Conservation (phyloP, 805 yeast genomes). For the Saccharomycopsis sp. region DNA sequence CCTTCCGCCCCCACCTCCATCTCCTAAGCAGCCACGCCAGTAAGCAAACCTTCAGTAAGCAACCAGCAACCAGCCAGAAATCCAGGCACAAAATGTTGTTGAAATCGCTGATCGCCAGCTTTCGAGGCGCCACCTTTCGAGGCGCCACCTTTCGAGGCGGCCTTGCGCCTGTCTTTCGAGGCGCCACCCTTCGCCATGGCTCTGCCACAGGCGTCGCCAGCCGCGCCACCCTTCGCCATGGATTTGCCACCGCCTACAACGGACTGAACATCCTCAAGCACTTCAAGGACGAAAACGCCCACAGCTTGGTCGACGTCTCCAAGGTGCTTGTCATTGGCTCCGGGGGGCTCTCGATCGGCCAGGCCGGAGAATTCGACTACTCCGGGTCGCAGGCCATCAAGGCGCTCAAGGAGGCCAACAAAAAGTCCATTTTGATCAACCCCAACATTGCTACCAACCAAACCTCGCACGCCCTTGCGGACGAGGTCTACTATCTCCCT, state of each 20-base stretch:
- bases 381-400: conserved; percentile 97
- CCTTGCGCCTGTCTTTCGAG: background rate
- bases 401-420: conserved; percentile 87
- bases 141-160: background rate
- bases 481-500: conserved; percentile 90
- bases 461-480: conserved; percentile 92
- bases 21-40: too few species aligned
- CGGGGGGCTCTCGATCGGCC: conserved; percentile 96
- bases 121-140: background rate
- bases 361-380: conserved; percentile 97
- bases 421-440: conserved; percentile 77
- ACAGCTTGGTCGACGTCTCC: conserved; percentile 70
- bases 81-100: background rate
- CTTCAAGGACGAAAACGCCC: conserved; percentile 54
- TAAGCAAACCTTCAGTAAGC: too few species aligned
- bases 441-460: conserved; percentile 97
- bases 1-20: too few species aligned
- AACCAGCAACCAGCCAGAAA: too few species aligned
- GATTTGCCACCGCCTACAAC: conserved; percentile 34
- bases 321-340: conserved; percentile 92
- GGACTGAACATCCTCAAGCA: conserved; percentile 56
- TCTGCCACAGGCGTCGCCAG: background rate
- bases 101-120: background rate
- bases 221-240: background rate
- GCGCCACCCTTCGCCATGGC: background rate